Base-by-base conservation (phyloP, 2,329 filamentous ascomycete genomes). In the Colletotrichum tabaci region DNA sequence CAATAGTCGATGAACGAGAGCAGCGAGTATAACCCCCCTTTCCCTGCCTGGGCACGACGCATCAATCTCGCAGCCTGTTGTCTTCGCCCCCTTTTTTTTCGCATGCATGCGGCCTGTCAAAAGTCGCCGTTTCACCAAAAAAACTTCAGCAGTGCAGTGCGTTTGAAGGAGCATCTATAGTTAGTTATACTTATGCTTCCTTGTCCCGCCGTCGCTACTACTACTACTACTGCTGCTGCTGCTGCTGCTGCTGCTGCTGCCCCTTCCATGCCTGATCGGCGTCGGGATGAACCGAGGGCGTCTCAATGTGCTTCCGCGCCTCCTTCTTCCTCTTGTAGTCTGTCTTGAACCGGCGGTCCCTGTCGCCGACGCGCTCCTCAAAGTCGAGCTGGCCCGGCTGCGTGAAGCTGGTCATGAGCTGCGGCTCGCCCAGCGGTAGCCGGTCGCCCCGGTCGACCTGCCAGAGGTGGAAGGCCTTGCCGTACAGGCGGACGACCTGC, bases 381-480 rank as follows among this genome's bases (percentile, higher is more conserved):
- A 87, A 85, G 46, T 85, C 84, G 40, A 88, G 78, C 76, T 89
- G 87, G 0, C 82, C 83, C n/a, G 84, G 80, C 1, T 77, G 81
- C 3, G 85, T 87, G 71, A 85, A 87, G 76, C 86, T 88, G 13
- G 84, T 87, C 87, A 89, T 89, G 8, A 89, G 79, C 76, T 86
- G 83, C 10, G 88, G 87, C 74, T 84, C 81, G 0, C 87, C 88
- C 3, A 89, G 75, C 0, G 87, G 87, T 40, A 89, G 72, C 71
- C 78, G 77, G 77, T 96, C 90, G 0, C 93, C 93, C 7, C 88
- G 85, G 81, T 97, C 94, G 18, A 92, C 89, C 86, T 97, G 93
- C 94, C 95, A 97, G 52, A 96, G 85, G 79, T 97, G 94, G 80
- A 92, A 96, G 1, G 92, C 90, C 79, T 97, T 97, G 12, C 94